Conservation (phyloP, 768 basidiomycete genomes). For the Scleroderma bovista region DNA sequence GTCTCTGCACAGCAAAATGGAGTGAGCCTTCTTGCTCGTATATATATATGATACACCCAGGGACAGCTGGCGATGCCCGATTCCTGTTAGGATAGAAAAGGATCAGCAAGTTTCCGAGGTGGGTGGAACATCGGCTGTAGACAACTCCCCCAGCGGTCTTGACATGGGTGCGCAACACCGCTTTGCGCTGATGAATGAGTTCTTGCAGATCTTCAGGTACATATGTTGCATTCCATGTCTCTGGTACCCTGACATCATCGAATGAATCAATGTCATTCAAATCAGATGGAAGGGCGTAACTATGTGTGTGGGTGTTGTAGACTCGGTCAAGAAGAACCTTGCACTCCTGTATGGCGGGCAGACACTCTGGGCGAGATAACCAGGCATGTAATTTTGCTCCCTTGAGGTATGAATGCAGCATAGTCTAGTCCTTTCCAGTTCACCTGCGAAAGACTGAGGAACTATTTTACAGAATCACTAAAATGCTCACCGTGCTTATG, state of each 20-base stretch:
- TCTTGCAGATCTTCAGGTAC: not conserved
- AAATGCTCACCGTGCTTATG: slow-evolving; percentile 18
- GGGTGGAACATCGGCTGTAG: not conserved
- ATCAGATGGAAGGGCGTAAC: not conserved
- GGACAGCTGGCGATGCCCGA: not conserved
- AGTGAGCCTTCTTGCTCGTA: not conserved
- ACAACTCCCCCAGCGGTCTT: not conserved
- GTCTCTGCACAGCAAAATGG: not conserved
- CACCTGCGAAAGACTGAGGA: slow-evolving; percentile 4
- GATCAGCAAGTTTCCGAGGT: not conserved
- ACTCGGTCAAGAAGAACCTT: slow-evolving; percentile 2
- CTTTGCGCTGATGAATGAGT: not conserved
- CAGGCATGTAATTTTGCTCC: slow-evolving; percentile 8
- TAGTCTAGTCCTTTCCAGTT: slow-evolving; percentile 8
- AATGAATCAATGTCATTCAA: not conserved
- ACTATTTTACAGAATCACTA: slow-evolving; percentile 5
- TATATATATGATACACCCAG: not conserved
- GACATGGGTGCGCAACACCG: not conserved
- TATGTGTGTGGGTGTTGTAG: not conserved
- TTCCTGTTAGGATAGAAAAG: not conserved
- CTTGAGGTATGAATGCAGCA: slow-evolving; percentile 9
- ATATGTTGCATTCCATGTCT: not conserved
- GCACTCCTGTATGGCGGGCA: slow-evolving; percentile 3
- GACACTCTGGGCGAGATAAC: slow-evolving; percentile 5
- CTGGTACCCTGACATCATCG: not conserved